These are phyloP conservation scores for Venturia oleaginea DNA, from an alignment of 2,329 filamentous ascomycete genomes.

Conservation along the genomic window DNA sequence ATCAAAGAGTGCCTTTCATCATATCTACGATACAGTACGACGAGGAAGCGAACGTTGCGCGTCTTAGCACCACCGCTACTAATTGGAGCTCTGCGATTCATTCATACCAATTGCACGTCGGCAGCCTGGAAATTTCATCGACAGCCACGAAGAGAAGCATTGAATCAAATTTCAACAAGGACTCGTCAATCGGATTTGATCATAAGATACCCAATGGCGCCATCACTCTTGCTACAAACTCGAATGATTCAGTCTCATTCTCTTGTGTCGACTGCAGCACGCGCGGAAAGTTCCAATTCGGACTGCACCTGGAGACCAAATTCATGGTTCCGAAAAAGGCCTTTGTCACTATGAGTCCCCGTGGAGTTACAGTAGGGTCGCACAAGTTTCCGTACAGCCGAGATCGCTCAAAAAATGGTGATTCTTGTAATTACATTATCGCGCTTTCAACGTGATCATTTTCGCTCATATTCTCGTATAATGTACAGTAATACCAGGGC, in stretches of 20 bases:
- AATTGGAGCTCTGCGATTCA: constrained; percentile 18
- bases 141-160: not conserved
- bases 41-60: constrained; percentile 18
- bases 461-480: too few relatives aligned
- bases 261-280: not conserved
- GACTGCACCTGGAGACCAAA: not conserved
- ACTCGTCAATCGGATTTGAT: not conserved
- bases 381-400: too few relatives aligned
- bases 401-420: too few relatives aligned
- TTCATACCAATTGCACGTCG: constrained; percentile 20
- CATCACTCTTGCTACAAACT: not conserved
- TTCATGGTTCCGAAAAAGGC: not conserved
- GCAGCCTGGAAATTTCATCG: not conserved
- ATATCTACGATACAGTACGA: constrained; percentile 16
- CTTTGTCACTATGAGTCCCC: not conserved
- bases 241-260: not conserved
- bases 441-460: too few relatives aligned
- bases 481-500: too few relatives aligned
- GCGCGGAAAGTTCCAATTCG: not conserved
- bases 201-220: not conserved
- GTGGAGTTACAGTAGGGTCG: too few relatives aligned
- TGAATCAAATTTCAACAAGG: not conserved
- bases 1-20: constrained; percentile 17
- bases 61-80: constrained; percentile 13
- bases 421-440: too few relatives aligned